Conservation (phyloP, 257 asterid species). For the Solanum bulbocastanum region DNA sequence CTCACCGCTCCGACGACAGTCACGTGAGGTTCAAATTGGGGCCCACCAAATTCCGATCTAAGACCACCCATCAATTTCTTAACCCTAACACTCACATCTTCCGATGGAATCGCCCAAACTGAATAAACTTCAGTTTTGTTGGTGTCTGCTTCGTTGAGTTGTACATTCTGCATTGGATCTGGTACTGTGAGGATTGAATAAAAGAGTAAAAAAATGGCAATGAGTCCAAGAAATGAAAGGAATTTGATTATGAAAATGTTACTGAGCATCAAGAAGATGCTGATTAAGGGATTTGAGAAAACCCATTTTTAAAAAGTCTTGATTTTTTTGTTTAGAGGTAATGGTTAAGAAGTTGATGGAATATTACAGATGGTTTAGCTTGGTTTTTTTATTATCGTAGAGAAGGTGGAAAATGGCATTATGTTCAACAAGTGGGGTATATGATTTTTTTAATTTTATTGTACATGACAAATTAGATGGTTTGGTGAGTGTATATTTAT, state of each 20-base stretch:
- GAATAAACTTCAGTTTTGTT: conserved; percentile 44
- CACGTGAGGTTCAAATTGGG: conserved; percentile 87
- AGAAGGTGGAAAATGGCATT: background rate
- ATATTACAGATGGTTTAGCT: background rate
- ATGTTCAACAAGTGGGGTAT: background rate
- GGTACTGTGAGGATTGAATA: background rate
- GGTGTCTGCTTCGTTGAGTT: background rate
- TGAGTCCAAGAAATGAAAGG: background rate
- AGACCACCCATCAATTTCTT: conserved; percentile 73
- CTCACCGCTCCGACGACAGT: conserved; percentile 75
- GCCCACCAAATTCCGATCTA: conserved; percentile 72
- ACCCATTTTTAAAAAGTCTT: background rate
- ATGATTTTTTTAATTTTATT: no score
- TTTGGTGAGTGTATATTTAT: no score
- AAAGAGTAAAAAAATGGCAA: background rate
- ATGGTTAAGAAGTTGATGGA: background rate
- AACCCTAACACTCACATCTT: conserved; percentile 44
- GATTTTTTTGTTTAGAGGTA: background rate
- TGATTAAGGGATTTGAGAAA: no score
- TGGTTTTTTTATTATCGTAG: background rate
- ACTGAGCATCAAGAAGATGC: no score
- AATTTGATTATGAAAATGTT: no score
- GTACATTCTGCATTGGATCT: background rate
- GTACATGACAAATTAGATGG: no score
- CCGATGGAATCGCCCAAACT: conserved; percentile 83